Conservation (phyloP, 2,329 filamentous ascomycete genomes). For the Akanthomyces muscarius region DNA sequence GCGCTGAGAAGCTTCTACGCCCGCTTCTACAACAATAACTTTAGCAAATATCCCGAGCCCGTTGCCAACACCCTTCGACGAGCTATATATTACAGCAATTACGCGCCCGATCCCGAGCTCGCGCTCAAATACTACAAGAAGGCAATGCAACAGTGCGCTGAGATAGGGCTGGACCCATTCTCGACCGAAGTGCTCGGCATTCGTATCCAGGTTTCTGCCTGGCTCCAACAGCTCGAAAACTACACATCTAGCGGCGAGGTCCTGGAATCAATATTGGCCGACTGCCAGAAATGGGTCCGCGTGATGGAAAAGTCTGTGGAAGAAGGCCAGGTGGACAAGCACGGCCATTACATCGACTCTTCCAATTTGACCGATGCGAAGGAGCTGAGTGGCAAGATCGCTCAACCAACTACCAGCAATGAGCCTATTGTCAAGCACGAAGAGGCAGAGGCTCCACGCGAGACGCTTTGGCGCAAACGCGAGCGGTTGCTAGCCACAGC, state of each 20-base stretch:
- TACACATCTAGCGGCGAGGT: constrained; percentile 69
- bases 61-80: constrained; percentile 75
- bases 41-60: constrained; percentile 60
- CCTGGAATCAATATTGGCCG: constrained; percentile 68
- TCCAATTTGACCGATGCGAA: constrained; percentile 1
- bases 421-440: background rate
- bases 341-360: constrained; percentile 31
- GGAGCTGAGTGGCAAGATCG: background rate
- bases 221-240: constrained; percentile 74
- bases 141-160: constrained; percentile 68
- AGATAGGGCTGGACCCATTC: constrained; percentile 78
- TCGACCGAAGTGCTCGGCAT: constrained; percentile 89
- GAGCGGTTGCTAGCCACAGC: constrained; percentile 68
- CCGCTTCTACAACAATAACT: constrained; percentile 53
- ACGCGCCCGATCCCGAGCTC: constrained; percentile 66
- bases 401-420: background rate
- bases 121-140: constrained; percentile 81
- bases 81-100: constrained; percentile 83
- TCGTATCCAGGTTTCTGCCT: constrained; percentile 72
- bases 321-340: constrained; percentile 43
- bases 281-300: constrained; percentile 61
- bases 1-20: constrained; percentile 44
- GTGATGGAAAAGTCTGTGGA: constrained; percentile 47
- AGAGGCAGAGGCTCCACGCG: constrained; percentile 27
- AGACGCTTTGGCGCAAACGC: constrained; percentile 54